A percentile compares a stretch with the other conserved stretches of the same genome.
These are phyloP conservation scores for Fusarium sp. DNA, from an alignment of 2,329 filamentous ascomycete genomes.

Conservation along the genomic window DNA sequence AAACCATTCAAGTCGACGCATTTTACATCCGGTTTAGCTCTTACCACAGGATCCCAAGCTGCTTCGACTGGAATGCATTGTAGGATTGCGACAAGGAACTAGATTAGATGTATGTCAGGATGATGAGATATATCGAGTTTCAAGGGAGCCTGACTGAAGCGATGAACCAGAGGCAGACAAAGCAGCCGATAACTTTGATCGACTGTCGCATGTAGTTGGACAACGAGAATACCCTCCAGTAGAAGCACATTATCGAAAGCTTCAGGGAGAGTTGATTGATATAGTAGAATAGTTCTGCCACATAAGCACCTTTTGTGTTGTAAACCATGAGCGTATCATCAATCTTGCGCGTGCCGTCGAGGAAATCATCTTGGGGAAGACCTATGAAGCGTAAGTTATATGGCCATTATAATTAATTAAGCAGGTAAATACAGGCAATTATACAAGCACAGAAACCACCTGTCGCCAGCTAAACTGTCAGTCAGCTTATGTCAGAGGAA, in stretches of 20 bases:
- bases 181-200: neutral
- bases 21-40: neutral
- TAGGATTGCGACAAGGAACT: neutral
- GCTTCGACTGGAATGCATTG: conserved; percentile 2
- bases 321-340: neutral
- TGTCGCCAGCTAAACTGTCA: too few species aligned
- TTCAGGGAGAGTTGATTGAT: neutral
- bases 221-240: conserved; percentile 4
- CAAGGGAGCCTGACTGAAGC: neutral
- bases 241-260: neutral
- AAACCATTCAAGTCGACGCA: conserved; percentile 3
- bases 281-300: neutral
- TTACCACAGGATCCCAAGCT: neutral
- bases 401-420: too few species aligned
- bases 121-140: too few species aligned
- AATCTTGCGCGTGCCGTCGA: too few species aligned
- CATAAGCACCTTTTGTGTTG: neutral
- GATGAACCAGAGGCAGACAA: conserved; percentile 3
- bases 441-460: too few species aligned
- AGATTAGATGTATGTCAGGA: neutral
- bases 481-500: too few species aligned
- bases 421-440: too few species aligned
- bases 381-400: too few species aligned
- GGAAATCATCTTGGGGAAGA: too few species aligned
- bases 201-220: neutral